phyloP scores from a whole-genome alignment of 306 rosid genomes.

The Gastrolobium villosum region DNA sequence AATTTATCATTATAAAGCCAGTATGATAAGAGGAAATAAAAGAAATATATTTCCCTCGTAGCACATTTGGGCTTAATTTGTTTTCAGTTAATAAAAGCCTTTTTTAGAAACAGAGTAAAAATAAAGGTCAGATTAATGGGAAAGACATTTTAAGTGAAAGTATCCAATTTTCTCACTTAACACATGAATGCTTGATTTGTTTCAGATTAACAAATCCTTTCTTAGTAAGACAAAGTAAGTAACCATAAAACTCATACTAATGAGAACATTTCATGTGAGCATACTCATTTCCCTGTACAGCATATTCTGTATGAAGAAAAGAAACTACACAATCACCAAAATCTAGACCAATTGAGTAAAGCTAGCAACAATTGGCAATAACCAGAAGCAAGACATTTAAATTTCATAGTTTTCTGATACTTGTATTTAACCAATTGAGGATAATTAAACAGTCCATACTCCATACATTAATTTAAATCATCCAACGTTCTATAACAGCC shows the following conservation, averaged over 20 bases:
- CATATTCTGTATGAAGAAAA: not conserved
- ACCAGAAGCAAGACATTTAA: not conserved
- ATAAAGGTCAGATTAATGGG: not conserved
- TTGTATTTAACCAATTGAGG: not conserved
- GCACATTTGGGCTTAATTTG: not conserved
- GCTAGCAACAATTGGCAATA: not conserved
- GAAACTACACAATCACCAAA: constrained; percentile 16
- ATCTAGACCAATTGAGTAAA: constrained; percentile 5
- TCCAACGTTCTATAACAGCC: not conserved
- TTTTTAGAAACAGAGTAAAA: not conserved
- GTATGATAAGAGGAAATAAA: not conserved
- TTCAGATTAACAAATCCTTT: not conserved
- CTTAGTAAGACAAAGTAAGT: not conserved
- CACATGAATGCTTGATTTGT: not conserved
- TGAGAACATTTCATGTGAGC: not conserved
- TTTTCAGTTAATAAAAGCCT: not conserved
- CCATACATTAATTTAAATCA: constrained; percentile 12
- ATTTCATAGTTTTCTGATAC: not conserved
- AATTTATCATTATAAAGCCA: not conserved
- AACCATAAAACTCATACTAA: not conserved
- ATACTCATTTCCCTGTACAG: not conserved
- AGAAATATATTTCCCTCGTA: not conserved
- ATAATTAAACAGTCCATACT: constrained; percentile 8
- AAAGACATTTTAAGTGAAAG: not conserved
- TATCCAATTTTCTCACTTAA: not conserved